A percentile compares a stretch with the other conserved stretches of the same genome.
These are phyloP conservation scores for Colletotrichum tamarilloi DNA, from an alignment of 2,329 filamentous ascomycete genomes.

Conservation along the genomic window DNA sequence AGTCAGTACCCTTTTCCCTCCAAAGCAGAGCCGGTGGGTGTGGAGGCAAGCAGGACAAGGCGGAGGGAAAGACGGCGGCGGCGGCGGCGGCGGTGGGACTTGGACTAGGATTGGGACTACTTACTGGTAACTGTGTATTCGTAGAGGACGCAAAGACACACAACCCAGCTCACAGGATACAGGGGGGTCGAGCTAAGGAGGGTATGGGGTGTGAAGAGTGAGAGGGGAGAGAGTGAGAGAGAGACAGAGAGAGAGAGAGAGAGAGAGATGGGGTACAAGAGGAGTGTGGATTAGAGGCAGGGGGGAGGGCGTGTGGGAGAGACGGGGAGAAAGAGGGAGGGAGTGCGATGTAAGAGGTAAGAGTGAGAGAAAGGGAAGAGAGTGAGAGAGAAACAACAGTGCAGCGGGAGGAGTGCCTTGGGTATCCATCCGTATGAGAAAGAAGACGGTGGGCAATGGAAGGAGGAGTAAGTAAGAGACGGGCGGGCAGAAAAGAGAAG, in stretches of 20 bases:
- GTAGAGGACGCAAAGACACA: slow-evolving; percentile 23
- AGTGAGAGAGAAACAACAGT: neutral
- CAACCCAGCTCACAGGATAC: slow-evolving; percentile 21
- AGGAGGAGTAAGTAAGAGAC: neutral
- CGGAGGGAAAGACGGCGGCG: slow-evolving; percentile 12
- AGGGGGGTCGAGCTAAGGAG: neutral
- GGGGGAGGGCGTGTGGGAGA: slow-evolving; percentile 1
- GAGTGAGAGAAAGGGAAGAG: slow-evolving; percentile 10
- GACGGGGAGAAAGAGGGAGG: slow-evolving; percentile 2
- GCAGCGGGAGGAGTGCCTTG: neutral
- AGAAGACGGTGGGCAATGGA: neutral
- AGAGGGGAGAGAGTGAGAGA: neutral
- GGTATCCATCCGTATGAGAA: neutral
- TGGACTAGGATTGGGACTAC: neutral
- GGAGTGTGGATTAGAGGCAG: neutral
- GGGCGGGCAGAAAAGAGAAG: neutral
- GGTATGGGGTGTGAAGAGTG: neutral
- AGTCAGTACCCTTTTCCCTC: neutral
- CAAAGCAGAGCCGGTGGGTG: slow-evolving; percentile 19
- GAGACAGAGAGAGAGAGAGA: no score
- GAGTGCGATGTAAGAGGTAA: neutral
- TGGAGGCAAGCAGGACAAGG: slow-evolving; percentile 9
- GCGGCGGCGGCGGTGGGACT: slow-evolving; percentile 20
- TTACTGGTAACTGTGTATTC: neutral
- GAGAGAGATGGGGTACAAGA: neutral